phyloP scores from a whole-genome alignment of 208 protist genomes.

The Leishmania turanica region DNA sequence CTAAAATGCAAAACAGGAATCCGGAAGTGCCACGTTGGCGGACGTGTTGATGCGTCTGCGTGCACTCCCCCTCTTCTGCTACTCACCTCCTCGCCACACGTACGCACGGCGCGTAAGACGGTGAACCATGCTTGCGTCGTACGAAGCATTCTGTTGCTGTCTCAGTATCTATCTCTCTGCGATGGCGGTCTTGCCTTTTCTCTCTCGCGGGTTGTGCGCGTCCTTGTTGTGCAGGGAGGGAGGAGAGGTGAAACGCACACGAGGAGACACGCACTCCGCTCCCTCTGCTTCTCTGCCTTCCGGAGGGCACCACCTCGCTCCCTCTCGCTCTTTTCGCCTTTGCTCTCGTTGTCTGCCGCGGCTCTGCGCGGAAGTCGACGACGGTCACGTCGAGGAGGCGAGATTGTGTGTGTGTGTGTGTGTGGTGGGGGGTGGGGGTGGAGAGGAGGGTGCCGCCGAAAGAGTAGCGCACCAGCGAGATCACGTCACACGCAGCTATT shows the following conservation, averaged over 20 bases:
- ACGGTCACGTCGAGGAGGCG: too few relatives aligned
- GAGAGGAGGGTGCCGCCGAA: not conserved
- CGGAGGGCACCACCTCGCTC: too few relatives aligned
- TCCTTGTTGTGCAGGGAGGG: not conserved
- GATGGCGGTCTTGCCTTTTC: not conserved
- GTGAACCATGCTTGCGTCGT: not conserved
- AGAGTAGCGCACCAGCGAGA: not conserved
- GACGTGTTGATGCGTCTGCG: not conserved
- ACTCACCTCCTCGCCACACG: not conserved
- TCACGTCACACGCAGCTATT: not conserved
- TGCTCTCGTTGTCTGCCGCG: not conserved
- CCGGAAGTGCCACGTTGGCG: not conserved
- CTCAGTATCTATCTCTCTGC: not conserved
- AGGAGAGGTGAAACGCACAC: not conserved
- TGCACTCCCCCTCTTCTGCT: not conserved
- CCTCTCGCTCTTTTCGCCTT: not conserved
- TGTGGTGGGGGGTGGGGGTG: not conserved
- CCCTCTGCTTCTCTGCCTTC: not conserved
- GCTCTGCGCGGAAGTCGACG: not conserved
- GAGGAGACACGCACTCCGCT: not conserved
- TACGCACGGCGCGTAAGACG: not conserved
- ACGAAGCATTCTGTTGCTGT: not conserved
- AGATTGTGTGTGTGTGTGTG: not conserved
- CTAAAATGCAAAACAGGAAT: constrained; percentile 6
- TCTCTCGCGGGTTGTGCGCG: not conserved